Evolutionary conservation across 148 eudicot genomes (phyloP), one percentile per base, ranked within the genome.

Genomic region (Pouteria glomerata): DNA sequence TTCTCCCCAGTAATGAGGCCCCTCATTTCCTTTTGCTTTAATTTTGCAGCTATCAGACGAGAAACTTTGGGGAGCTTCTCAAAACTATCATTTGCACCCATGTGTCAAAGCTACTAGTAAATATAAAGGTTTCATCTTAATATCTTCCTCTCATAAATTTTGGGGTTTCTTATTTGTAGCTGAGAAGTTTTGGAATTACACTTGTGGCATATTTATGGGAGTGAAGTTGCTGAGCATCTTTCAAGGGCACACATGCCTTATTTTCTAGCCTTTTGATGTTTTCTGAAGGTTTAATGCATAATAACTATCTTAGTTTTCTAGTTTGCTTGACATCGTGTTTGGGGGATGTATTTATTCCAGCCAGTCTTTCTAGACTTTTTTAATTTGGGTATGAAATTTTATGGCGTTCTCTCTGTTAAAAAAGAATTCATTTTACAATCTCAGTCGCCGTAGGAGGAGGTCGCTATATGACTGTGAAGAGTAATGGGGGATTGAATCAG

Each of bases 401-500:
- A 37, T 53, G 7, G 33, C 24, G 27, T 8, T 37, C 53, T 34
- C 14, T 62, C 37, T 16, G 16, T 53, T 45, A 27, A 3, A 11
- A 7, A 30, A 13, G 39, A 21, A 23, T 18, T 33, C 4, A 30
- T 73, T 75, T 47, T 68, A 3, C 56, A 33, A 44, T 52, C 77
- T 70, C 89, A 90, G 98, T 79, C 79, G 79, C 81, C 8, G 72
- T 55, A 77, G 89, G 74, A 62, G 81, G 80, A 56, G 79, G 84
- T 71, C 82, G 83, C 58, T 93, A 88, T 75, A 82, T 93, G 66
- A 93, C 98, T 70, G 96, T 93, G 63, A 85, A 77, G 82, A 83
- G 91, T 74, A 93, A 93, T 68, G 98, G 98, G 68, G 98, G 96
- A 45, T 76, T 93, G 70, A 93, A 93, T 82, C 98, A 93, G 81